Evolutionary conservation across 2,329 filamentous ascomycete species (phyloP).

Genomic region (Ophiocordyceps camponoti-leonardi): DNA sequence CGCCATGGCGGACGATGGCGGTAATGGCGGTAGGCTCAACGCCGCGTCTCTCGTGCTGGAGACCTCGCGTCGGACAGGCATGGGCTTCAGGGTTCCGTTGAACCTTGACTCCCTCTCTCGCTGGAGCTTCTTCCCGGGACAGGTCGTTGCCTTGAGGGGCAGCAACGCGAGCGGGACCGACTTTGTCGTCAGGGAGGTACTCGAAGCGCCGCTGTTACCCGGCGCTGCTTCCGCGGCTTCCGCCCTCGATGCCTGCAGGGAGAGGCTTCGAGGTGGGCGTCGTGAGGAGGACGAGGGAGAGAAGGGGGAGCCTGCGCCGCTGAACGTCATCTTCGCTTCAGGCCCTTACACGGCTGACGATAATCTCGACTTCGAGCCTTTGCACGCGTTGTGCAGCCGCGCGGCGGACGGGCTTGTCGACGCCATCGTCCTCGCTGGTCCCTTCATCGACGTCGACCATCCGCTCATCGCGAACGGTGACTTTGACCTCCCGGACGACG

Average conservation of each 20-base stretch:
- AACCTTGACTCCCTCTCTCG: slow-evolving; percentile 50
- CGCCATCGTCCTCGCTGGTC: slow-evolving; percentile 62
- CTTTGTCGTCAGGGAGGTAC: slow-evolving; percentile 63
- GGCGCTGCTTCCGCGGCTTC: slow-evolving; percentile 53
- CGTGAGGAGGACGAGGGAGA: slow-evolving; percentile 40
- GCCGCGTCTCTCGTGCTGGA: slow-evolving; percentile 74
- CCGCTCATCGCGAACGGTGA: slow-evolving; percentile 69
- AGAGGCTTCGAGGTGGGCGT: slow-evolving; percentile 47
- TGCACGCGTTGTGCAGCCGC: slow-evolving; percentile 64
- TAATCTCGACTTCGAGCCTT: slow-evolving; percentile 76
- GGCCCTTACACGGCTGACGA: slow-evolving; percentile 89
- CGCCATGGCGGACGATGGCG: slow-evolving; percentile 30
- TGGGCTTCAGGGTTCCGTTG: slow-evolving; percentile 64
- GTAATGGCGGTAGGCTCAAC: slow-evolving; percentile 63
- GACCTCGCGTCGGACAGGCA: slow-evolving; percentile 68
- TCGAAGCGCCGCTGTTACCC: slow-evolving; percentile 58
- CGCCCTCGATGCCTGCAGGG: slow-evolving; percentile 49
- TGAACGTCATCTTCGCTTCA: slow-evolving; percentile 62
- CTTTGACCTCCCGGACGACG: slow-evolving; percentile 56
- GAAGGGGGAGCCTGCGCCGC: slow-evolving; percentile 35
- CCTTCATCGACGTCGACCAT: slow-evolving; percentile 85
- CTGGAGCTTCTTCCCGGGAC: slow-evolving; percentile 84
- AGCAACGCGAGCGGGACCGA: slow-evolving; percentile 74
- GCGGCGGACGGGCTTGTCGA: slow-evolving; percentile 64
- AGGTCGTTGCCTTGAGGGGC: slow-evolving; percentile 75